Conservation (phyloP, 495 filamentous ascomycete species). For the Trichoderma virens region DNA sequence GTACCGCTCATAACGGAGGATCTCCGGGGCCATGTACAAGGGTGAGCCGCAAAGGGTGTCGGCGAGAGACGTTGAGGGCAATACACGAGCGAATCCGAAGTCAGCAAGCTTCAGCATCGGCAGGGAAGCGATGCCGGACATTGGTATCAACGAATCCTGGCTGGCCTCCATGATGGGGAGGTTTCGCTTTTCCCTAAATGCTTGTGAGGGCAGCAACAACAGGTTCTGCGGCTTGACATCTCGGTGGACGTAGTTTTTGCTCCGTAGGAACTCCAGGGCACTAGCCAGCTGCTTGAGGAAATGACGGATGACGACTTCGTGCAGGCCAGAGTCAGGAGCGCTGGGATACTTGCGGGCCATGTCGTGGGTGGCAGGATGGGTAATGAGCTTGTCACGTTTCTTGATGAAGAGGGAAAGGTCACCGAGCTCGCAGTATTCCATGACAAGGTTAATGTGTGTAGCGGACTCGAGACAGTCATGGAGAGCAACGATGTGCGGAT, state of each 20-base stretch:
- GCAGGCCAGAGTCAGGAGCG: slow-evolving; percentile 66
- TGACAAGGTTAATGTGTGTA: slow-evolving; percentile 88
- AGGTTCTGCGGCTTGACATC: slow-evolving; percentile 98
- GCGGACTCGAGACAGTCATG: slow-evolving; percentile 84
- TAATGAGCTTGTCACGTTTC: slow-evolving; percentile 69
- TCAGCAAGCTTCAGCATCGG: slow-evolving; percentile 97
- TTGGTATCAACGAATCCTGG: slow-evolving; percentile 68
- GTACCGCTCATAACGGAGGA: slow-evolving; percentile 93
- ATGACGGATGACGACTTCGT: slow-evolving; percentile 90
- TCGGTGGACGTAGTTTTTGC: slow-evolving; percentile 82
- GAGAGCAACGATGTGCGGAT: slow-evolving; percentile 94
- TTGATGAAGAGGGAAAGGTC: slow-evolving; percentile 93
- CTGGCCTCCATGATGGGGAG: slow-evolving; percentile 53
- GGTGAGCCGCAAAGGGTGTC: slow-evolving; percentile 98
- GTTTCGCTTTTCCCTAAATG: slow-evolving; percentile 39
- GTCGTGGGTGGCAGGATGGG: slow-evolving; percentile 68
- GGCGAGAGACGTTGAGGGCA: slow-evolving; percentile 81
- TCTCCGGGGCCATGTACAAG: slow-evolving; percentile 97
- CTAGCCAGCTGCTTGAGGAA: slow-evolving; percentile 94
- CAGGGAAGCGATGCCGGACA: slow-evolving; percentile 73
- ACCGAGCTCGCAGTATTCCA: slow-evolving; percentile 96
- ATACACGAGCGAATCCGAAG: slow-evolving; percentile 89
- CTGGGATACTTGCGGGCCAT: slow-evolving; percentile 91
- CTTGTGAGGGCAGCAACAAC: slow-evolving; percentile 74
- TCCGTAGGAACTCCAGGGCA: slow-evolving; percentile 79